A percentile compares a stretch with the other conserved stretches of the same genome.
Conservation (phyloP, 495 filamentous ascomycete genomes). For the Astrocystis sublimbata region DNA sequence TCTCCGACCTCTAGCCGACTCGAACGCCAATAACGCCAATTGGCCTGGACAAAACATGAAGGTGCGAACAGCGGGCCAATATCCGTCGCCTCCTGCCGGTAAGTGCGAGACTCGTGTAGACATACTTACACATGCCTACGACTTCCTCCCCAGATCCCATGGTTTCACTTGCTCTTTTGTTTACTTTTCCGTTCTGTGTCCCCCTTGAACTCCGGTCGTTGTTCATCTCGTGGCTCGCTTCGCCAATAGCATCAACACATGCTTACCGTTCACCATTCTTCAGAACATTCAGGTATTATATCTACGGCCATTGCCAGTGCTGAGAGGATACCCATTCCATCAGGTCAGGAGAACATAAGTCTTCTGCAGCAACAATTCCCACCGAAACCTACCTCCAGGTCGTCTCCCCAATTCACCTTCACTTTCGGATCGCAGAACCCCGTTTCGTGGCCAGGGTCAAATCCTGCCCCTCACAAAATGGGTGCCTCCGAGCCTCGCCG, state of each 20-base stretch:
- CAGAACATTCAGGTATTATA: slow-evolving; percentile 75
- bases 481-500: slow-evolving; percentile 17
- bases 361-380: slow-evolving; percentile 69
- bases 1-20: slow-evolving; percentile 55
- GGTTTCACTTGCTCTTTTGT: background rate
- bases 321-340: slow-evolving; percentile 63
- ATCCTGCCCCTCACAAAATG: slow-evolving; percentile 49
- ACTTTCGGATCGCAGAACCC: slow-evolving; percentile 68
- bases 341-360: slow-evolving; percentile 72
- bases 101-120: slow-evolving; percentile 36
- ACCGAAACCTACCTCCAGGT: slow-evolving; percentile 54
- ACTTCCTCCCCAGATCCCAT: background rate
- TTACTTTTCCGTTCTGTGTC: background rate
- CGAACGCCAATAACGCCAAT: slow-evolving; percentile 55
- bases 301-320: slow-evolving; percentile 87
- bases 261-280: slow-evolving; percentile 20
- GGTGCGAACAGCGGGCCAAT: slow-evolving; percentile 43
- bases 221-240: background rate
- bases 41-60: slow-evolving; percentile 50
- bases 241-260: background rate
- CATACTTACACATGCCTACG: background rate
- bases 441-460: slow-evolving; percentile 58
- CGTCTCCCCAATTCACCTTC: slow-evolving; percentile 88
- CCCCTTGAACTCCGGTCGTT: background rate
- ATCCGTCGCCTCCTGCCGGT: slow-evolving; percentile 41